A percentile compares a stretch with the other conserved stretches of the same genome.
phyloP scores from a whole-genome alignment of 1,139 yeast species.

The Kurtzmaniella quercitrusa region DNA sequence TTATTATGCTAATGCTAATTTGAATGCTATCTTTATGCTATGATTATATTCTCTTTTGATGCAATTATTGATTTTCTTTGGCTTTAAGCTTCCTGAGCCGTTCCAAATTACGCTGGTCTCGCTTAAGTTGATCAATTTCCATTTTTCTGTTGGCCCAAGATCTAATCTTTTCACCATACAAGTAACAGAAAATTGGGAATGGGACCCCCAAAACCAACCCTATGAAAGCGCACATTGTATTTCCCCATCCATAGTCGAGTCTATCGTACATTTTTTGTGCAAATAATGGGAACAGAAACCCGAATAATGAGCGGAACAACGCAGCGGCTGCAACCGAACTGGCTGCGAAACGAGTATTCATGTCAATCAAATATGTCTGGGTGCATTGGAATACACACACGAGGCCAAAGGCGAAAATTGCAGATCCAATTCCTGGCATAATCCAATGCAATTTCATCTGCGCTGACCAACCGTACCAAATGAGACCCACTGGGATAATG shows the following conservation, averaged over 20 bases:
- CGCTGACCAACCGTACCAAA: slow-evolving; percentile 67
- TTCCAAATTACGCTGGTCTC: slow-evolving; percentile 33
- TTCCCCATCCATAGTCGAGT: slow-evolving; percentile 64
- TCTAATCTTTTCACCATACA: slow-evolving; percentile 54
- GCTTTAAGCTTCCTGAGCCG: slow-evolving; percentile 16
- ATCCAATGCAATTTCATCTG: slow-evolving; percentile 48
- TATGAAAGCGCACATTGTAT: slow-evolving; percentile 54
- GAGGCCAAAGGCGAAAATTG: slow-evolving; percentile 53
- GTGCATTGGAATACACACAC: slow-evolving; percentile 57
- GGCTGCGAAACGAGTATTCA: slow-evolving; percentile 63
- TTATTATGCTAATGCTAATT: not conserved
- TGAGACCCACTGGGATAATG: slow-evolving; percentile 47
- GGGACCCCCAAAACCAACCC: slow-evolving; percentile 58
- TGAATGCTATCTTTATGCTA: not conserved
- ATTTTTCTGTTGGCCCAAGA: slow-evolving; percentile 50
- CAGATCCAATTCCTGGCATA: slow-evolving; percentile 54
- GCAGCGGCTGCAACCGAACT: slow-evolving; percentile 61
- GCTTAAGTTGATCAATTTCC: slow-evolving; percentile 35
- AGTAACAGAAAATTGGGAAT: slow-evolving; percentile 54
- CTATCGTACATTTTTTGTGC: slow-evolving; percentile 40
- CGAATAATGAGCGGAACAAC: slow-evolving; percentile 54
- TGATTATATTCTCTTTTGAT: not conserved
- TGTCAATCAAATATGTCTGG: slow-evolving; percentile 59
- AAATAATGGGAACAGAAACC: slow-evolving; percentile 53
- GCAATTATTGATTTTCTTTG: slow-evolving; percentile 4